Base-by-base conservation (phyloP, 345 rosid genomes). In the Geranium brycei region DNA sequence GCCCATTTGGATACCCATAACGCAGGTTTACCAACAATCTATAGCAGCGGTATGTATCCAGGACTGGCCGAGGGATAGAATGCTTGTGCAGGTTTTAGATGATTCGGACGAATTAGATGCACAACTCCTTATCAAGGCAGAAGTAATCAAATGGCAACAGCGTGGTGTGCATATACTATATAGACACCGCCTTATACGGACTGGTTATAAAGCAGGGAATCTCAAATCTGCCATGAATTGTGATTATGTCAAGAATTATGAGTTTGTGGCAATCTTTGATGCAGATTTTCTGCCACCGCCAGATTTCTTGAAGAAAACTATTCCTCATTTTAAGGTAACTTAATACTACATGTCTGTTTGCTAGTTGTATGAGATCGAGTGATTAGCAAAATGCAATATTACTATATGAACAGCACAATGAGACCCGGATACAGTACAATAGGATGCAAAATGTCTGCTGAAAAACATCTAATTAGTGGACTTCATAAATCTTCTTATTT, bases 21-120 rank as follows among this genome's bases (percentile, higher is more conserved):
- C 51, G 5, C 81, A 90, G 96, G 96, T 90, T 65, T 90, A 87
- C 57, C 87, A 83, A 31, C 95, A 87, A 77, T 90, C 96, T 62
- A 82, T 90, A 58, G 89, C 81, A 30, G 86, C 96, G 17, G 85
- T 84, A 64, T 90, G 96, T 72, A 64, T 87, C 11, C 78, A 78
- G 60, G 96, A 90, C 72, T 90, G 96, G 96, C 96, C 95, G n/a
- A 87, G 63, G 84, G 95, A 87, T 59, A 87, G 87, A 70, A 84
- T 90, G 95, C 84, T 90, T 32, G 79, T 90, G 4, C 96, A 90
- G 75, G 76, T 90, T 68, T 77, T 90, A 70, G 96, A 90, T 76
- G 96, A 90, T 74, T 90, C 96, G 15, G 87, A 86, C 73, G 96
- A 87, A 10, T 67, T 76, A 67, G 91, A 87, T 51, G 85, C 79